Base-by-base conservation (phyloP, 108 stramenopile genomes). In the Stephanodiscus triporus region DNA sequence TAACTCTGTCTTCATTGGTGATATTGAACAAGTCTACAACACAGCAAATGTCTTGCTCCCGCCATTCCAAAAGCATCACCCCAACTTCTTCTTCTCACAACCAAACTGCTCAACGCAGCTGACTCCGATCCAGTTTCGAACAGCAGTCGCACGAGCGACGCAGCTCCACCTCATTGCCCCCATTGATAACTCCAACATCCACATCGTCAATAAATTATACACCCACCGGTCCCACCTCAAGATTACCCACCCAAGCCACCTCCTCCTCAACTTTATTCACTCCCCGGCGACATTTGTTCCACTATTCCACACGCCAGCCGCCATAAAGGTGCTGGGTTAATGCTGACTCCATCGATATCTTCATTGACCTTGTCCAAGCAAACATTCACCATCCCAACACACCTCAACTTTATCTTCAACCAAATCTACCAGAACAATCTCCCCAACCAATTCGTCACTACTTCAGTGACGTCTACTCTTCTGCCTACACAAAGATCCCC, bases 51-150 rank as follows among this genome's bases (percentile, higher is more conserved):
- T 20, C 42, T 16, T 23, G 26, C 47, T 65, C 40, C 3, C 16
- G 63, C 7, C 9, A 61, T 0, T 20, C 49, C 32, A 34, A 29
- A 50, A 20, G 29, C 50, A 13, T 30, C 49, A 38, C 17, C n/a
- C n/a, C n/a, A n/a, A n/a, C n/a, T n/a, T n/a, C n/a, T n/a, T n/a
- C n/a, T n/a, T n/a, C n/a, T n/a, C n/a, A n/a, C n/a, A n/a, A n/a
- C n/a, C n/a, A n/a, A n/a, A n/a, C 69, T 24, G 40, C 54, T 53
- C 77, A 71, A 47, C 19, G 19, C 14, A 63, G 71, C 77, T 51
- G 71, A 78, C 43, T 22, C 9, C 14, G 77, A 78, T n/a, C 71
- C 72, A 78, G 29, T 78, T 30, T 24, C 49, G 56, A 22, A 72
- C 71, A 4, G 77, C 77, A 29, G 43, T 66, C 22, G n/a, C 63